These are phyloP conservation scores for Neurospora tetrasperma DNA, from an alignment of 495 filamentous ascomycete genomes.

Conservation along the genomic window DNA sequence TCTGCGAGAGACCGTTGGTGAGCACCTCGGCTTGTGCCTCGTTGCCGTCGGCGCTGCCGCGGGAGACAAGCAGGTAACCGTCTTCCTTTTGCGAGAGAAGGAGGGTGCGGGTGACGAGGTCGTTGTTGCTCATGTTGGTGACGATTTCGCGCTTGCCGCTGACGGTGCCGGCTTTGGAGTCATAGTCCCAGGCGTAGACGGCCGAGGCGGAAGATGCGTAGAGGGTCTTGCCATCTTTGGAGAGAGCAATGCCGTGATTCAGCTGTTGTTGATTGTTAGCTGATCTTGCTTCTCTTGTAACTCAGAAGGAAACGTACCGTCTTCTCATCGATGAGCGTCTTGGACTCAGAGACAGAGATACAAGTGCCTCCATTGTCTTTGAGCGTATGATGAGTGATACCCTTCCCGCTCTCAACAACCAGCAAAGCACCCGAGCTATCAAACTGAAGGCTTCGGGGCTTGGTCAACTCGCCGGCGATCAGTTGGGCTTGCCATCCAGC, in stretches of 20 bases:
- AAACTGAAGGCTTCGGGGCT: conserved; percentile 49
- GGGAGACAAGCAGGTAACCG: conserved; percentile 41
- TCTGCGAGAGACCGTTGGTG: conserved; percentile 44
- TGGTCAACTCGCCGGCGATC: conserved; percentile 40
- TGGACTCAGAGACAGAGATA: conserved; percentile 27
- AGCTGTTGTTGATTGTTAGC: conserved; percentile 26
- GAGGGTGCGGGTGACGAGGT: conserved; percentile 52
- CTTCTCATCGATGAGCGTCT: conserved; percentile 26
- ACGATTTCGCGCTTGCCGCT: conserved; percentile 35
- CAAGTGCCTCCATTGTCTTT: conserved; percentile 44
- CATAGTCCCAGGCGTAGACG: conserved; percentile 50
- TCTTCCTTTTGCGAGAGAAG: conserved; percentile 34
- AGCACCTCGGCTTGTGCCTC: conserved; percentile 33
- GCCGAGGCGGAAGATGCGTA: conserved; percentile 47
- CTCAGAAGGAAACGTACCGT: conserved; percentile 22
- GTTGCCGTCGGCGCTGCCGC: conserved; percentile 46
- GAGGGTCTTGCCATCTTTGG: conserved; percentile 46
- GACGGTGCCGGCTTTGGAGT: conserved; percentile 31
- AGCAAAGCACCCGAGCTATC: conserved; percentile 46
- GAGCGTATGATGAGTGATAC: conserved; percentile 41
- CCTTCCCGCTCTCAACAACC: conserved; percentile 43
- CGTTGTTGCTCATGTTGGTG: conserved; percentile 45
- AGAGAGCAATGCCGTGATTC: conserved; percentile 55
- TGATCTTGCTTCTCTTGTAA: neutral
- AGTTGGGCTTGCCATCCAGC: conserved; percentile 45